Conservation (phyloP, 441 rosid species). For the Syzygium malaccense region DNA sequence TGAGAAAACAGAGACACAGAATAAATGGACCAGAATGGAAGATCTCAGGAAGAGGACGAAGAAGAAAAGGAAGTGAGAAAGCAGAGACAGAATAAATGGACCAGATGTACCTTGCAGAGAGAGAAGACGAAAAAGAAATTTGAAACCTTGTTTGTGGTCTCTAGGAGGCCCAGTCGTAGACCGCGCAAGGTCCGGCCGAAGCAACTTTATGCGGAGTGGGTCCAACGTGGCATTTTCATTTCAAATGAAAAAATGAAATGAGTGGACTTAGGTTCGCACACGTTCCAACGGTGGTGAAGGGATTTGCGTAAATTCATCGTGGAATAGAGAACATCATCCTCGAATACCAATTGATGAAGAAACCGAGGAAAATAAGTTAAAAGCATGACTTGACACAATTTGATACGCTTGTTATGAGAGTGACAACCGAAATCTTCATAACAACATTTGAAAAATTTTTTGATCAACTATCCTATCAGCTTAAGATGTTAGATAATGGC, state of each 20-base stretch:
- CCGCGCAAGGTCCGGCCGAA: not conserved
- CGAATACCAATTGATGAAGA: not conserved
- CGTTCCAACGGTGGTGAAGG: rapidly evolving
- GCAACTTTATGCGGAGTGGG: not conserved
- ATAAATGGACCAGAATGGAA: not conserved
- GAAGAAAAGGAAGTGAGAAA: not conserved
- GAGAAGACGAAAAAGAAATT: not conserved
- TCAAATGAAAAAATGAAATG: not conserved
- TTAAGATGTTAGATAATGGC: rapidly evolving
- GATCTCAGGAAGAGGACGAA: not conserved
- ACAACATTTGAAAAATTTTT: not conserved
- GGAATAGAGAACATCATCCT: not conserved
- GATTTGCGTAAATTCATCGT: rapidly evolving
- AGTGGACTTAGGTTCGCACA: not conserved
- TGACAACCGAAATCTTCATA: not conserved
- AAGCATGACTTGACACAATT: rapidly evolving
- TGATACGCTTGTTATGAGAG: not conserved
- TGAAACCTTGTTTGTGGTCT: not conserved
- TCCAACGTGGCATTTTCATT: not conserved
- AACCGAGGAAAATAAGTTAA: not conserved
- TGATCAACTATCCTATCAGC: rapidly evolving
- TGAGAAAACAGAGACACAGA: not conserved
- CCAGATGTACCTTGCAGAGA: not conserved
- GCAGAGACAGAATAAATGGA: not conserved
- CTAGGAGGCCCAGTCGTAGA: not conserved